phyloP scores from a whole-genome alignment of 805 yeast genomes.

The Pichia eremophila region DNA sequence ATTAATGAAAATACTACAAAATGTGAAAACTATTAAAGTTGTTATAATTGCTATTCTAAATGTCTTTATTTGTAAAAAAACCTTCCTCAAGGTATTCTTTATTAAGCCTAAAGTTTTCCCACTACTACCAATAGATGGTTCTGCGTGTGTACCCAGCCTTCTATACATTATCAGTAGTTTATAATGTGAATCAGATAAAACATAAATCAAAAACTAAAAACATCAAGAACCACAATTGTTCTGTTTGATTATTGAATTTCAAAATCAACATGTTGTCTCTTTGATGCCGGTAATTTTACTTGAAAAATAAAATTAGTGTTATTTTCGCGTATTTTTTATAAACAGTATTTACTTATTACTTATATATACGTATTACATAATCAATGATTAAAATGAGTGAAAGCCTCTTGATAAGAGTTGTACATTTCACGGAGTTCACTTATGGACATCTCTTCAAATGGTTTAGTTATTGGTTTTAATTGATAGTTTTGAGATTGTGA shows the following conservation, averaged over 20 bases:
- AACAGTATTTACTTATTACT: no score
- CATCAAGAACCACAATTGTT: not conserved
- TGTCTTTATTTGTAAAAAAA: not conserved
- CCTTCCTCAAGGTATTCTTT: not conserved
- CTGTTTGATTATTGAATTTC: no score
- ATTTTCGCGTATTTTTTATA: no score
- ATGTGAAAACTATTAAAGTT: not conserved
- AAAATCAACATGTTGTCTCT: no score
- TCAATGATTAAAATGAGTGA: slow-evolving; percentile 7
- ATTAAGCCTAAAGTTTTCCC: not conserved
- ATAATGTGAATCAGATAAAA: not conserved
- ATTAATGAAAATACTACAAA: slow-evolving; percentile 1
- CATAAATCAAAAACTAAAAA: not conserved
- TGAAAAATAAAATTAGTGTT: no score
- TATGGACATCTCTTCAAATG: slow-evolving; percentile 23
- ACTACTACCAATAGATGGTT: not conserved
- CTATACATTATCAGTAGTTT: slow-evolving; percentile 2
- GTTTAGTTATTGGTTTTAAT: slow-evolving; percentile 13
- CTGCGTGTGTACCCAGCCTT: slow-evolving; percentile 2
- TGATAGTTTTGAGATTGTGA: not conserved
- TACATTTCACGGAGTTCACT: slow-evolving; percentile 22
- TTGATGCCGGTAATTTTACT: no score
- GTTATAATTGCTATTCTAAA: slow-evolving; percentile 2
- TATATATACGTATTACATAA: no score
- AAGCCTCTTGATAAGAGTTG: slow-evolving; percentile 17